Percentiles rank a stretch among this genome's conserved stretches.
Evolutionary conservation across 2,329 filamentous ascomycete species (phyloP).

Genomic region (Macroventuria anomochaeta): DNA sequence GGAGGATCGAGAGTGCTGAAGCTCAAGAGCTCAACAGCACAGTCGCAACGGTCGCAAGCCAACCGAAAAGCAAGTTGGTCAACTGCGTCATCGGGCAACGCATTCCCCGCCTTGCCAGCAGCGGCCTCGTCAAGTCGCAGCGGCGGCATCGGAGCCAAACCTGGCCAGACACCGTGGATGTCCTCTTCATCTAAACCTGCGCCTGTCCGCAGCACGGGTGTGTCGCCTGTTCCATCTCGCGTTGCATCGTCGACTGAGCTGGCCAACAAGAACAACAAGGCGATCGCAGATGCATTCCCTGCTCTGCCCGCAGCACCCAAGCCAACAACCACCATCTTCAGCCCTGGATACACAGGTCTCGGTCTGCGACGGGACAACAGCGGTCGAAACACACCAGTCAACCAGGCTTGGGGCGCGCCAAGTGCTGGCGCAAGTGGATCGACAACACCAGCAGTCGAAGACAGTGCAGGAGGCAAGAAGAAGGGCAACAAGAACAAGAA

Average conservation of each 20-base stretch:
- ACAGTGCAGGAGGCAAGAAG: constrained; percentile 46
- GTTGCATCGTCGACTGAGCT: constrained; percentile 37
- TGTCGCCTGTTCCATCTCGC: constrained; percentile 49
- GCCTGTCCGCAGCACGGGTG: constrained; percentile 15
- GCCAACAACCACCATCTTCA: constrained; percentile 62
- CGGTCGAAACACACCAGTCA: constrained; percentile 46
- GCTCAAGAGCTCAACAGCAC: constrained; percentile 72
- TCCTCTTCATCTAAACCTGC: constrained; percentile 39
- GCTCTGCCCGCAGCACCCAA: constrained; percentile 81
- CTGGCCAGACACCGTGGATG: constrained; percentile 47
- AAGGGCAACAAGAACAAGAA: constrained; percentile 59
- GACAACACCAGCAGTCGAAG: constrained; percentile 31
- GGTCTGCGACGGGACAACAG: constrained; percentile 54
- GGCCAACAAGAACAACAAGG: constrained; percentile 31
- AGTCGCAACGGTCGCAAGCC: constrained; percentile 68
- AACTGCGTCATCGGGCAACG: constrained; percentile 47
- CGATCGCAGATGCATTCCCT: constrained; percentile 72
- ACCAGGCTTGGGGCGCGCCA: constrained; percentile 50
- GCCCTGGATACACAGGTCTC: constrained; percentile 56
- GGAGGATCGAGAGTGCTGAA: constrained; percentile 69
- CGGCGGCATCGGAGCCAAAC: constrained; percentile 43
- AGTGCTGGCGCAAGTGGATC: constrained; percentile 36
- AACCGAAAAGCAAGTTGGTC: constrained; percentile 65
- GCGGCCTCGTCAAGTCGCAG: constrained; percentile 25
- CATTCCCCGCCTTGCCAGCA: constrained; percentile 44